phyloP scores from a whole-genome alignment of 257 asterid species.

The Coffea canephora region DNA sequence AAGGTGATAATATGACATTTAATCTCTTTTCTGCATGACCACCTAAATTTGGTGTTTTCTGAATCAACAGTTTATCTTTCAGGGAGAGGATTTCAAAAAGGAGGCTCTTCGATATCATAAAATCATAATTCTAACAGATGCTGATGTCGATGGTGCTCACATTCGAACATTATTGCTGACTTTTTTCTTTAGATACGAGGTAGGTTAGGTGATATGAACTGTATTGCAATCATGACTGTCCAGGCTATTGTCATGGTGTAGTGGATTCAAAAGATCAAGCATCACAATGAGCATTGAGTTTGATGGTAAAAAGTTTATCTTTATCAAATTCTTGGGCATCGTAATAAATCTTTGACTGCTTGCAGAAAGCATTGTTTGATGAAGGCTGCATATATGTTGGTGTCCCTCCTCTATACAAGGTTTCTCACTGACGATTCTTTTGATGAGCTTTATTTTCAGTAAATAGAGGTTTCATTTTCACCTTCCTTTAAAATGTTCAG shows the following conservation, averaged over 20 bases:
- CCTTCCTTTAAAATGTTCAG: slow-evolving; percentile 33
- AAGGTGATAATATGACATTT: slow-evolving; percentile 51
- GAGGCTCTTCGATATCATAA: slow-evolving; percentile 97
- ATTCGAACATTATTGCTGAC: slow-evolving; percentile 87
- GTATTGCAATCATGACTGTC: background rate
- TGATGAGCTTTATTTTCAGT: slow-evolving; percentile 8
- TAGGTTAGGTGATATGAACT: slow-evolving; percentile 20
- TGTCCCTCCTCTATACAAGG: slow-evolving; percentile 98
- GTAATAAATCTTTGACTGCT: slow-evolving; percentile 28
- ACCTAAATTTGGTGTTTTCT: slow-evolving; percentile 23
- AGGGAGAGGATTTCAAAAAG: slow-evolving; percentile 92
- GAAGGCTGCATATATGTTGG: slow-evolving; percentile 96
- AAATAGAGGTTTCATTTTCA: slow-evolving; percentile 14
- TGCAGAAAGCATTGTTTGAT: slow-evolving; percentile 92
- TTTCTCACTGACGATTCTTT: slow-evolving; percentile 23
- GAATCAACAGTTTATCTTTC: slow-evolving; percentile 19
- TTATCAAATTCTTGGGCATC: slow-evolving; percentile 8
- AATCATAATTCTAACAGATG: slow-evolving; percentile 94
- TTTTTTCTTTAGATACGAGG: slow-evolving; percentile 96
- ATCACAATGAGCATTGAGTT: background rate
- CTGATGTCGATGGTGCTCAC: slow-evolving; percentile 99
- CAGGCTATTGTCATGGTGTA: background rate
- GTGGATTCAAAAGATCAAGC: background rate
- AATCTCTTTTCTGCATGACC: slow-evolving; percentile 12
- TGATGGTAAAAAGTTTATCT: background rate